These are phyloP conservation scores for Cladophialophora bantiana DNA, from an alignment of 2,329 filamentous ascomycete genomes.

Conservation along the genomic window DNA sequence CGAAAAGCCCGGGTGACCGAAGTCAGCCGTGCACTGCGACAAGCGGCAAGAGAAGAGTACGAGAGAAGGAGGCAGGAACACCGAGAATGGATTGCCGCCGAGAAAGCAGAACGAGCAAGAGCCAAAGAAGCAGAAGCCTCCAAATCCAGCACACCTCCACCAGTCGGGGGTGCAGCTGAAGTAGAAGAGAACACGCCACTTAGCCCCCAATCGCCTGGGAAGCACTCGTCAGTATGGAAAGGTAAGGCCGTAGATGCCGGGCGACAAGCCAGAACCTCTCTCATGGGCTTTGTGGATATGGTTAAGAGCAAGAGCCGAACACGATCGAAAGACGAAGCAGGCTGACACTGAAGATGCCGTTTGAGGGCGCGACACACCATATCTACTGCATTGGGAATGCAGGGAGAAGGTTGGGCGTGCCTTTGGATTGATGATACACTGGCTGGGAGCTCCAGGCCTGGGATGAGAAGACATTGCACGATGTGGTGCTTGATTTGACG, in stretches of 20 bases:
- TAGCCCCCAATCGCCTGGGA: conserved; percentile 29
- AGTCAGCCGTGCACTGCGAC: conserved; percentile 41
- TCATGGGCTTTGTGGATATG: conserved; percentile 36
- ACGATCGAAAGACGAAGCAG: conserved; percentile 34
- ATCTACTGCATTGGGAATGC: background rate
- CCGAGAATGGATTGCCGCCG: conserved; percentile 46
- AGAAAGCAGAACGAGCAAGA: conserved; percentile 34
- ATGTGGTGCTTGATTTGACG: background rate
- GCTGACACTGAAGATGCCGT: conserved; percentile 7
- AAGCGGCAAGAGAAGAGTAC: conserved; percentile 41
- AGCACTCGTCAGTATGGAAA: conserved; percentile 31
- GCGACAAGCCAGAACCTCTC: conserved; percentile 39
- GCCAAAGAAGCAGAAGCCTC: conserved; percentile 30
- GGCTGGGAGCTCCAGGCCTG: background rate
- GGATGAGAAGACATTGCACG: background rate
- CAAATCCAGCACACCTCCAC: conserved; percentile 18
- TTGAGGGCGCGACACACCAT: background rate
- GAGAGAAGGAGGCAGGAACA: conserved; percentile 40
- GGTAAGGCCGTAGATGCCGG: conserved; percentile 41
- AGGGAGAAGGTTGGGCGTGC: background rate
- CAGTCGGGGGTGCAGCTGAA: conserved; percentile 15
- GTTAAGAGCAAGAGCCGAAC: conserved; percentile 38
- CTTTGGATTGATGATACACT: conserved; percentile 5
- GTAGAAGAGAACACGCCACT: conserved; percentile 26
- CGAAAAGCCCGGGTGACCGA: conserved; percentile 40